phyloP scores from a whole-genome alignment of 2,329 filamentous ascomycete genomes.

The Botrytis fabae region DNA sequence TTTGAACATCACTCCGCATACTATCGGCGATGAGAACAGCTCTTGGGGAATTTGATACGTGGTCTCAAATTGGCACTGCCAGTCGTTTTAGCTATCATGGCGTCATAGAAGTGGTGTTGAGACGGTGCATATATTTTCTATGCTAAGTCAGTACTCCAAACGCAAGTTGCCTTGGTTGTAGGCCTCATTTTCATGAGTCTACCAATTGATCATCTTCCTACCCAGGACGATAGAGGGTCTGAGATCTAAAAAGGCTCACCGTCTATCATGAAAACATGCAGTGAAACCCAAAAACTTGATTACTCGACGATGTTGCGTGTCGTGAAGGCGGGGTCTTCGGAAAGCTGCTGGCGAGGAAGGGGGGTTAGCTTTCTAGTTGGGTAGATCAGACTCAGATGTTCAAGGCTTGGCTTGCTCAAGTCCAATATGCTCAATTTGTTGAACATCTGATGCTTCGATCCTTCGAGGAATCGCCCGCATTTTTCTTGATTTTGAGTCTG shows the following conservation, averaged over 20 bases:
- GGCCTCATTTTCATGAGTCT: conserved; percentile 1
- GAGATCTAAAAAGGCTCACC: background rate
- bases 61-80: background rate
- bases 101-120: too few relatives aligned
- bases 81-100: background rate
- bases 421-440: too few relatives aligned
- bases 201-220: background rate
- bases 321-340: background rate
- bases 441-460: background rate
- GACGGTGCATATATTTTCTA: background rate
- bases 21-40: background rate
- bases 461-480: background rate
- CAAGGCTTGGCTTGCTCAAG: background rate
- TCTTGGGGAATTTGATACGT: background rate
- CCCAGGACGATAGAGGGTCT: background rate
- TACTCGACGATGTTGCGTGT: background rate
- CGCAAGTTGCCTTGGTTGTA: background rate
- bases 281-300: background rate
- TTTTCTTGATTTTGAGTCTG: background rate
- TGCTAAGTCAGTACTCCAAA: background rate
- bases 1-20: background rate
- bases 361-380: background rate
- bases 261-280: background rate
- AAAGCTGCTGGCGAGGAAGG: background rate
- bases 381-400: background rate